phyloP scores from a whole-genome alignment of 768 basidiomycete genomes.

The Podaxis carcinomalis region DNA sequence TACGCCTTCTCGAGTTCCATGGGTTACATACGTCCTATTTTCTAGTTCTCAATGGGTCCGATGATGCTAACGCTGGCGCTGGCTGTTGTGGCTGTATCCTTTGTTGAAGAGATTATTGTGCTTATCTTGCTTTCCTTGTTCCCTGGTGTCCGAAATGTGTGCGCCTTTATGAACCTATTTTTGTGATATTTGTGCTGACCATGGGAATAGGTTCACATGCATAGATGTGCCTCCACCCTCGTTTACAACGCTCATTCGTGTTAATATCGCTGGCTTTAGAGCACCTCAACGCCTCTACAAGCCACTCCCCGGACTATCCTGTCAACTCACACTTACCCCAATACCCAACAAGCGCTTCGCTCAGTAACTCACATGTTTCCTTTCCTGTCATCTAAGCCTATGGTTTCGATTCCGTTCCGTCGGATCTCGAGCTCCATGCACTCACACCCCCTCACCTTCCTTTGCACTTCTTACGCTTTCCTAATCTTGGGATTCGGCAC shows the following conservation, averaged over 20 bases:
- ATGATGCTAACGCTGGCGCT: background rate
- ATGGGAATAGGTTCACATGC: background rate
- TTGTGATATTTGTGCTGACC: background rate
- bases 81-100: constrained; percentile 16
- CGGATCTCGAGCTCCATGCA: background rate
- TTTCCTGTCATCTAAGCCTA: background rate
- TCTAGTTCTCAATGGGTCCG: constrained; percentile 1
- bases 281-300: background rate
- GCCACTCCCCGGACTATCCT: background rate
- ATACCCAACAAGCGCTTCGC: background rate
- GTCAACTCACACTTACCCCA: background rate
- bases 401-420: background rate
- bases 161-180: background rate
- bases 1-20: background rate
- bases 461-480: background rate
- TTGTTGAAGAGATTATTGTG: constrained; percentile 8
- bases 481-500: background rate
- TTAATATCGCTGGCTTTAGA: background rate
- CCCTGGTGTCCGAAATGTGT: background rate
- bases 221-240: background rate
- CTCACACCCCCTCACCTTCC: background rate
- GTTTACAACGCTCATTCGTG: background rate
- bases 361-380: background rate
- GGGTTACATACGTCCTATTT: background rate
- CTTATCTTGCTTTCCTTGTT: background rate